Evolutionary conservation across 352 stramenopile genomes (phyloP).

Genomic region (Pythium dissimile): DNA sequence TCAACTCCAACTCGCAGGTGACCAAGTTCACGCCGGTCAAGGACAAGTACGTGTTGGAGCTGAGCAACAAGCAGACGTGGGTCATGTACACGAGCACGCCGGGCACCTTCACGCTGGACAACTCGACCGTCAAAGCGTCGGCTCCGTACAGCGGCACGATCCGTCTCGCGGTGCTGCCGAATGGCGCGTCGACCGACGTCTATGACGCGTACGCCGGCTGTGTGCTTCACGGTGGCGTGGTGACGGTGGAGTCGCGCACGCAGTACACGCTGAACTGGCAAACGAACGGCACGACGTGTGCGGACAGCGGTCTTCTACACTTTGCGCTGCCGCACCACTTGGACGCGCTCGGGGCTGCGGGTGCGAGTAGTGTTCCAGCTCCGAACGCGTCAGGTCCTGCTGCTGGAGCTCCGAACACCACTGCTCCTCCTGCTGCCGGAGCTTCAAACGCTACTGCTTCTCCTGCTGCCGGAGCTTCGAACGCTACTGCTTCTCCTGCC

Average conservation of each 20-base stretch:
- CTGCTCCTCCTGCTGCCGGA: no score
- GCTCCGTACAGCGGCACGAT: slow-evolving; percentile 46
- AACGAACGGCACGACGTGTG: slow-evolving; percentile 41
- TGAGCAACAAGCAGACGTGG: slow-evolving; percentile 74
- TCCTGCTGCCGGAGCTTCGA: no score
- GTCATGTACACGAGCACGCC: slow-evolving; percentile 59
- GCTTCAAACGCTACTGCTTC: no score
- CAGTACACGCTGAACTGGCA: slow-evolving; percentile 62
- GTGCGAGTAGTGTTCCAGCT: slow-evolving; percentile 17
- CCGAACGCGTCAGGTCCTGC: slow-evolving; percentile 18
- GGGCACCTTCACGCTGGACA: slow-evolving; percentile 40
- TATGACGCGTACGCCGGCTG: slow-evolving; percentile 61
- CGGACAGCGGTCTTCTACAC: slow-evolving; percentile 44
- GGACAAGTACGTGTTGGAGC: slow-evolving; percentile 54
- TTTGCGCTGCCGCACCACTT: slow-evolving; percentile 69
- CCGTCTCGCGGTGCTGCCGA: slow-evolving; percentile 50
- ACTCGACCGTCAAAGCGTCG: slow-evolving; percentile 36
- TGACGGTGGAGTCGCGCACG: slow-evolving; percentile 55
- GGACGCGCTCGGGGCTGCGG: slow-evolving; percentile 27
- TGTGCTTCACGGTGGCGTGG: slow-evolving; percentile 45
- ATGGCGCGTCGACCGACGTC: slow-evolving; percentile 28
- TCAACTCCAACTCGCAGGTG: slow-evolving; percentile 51
- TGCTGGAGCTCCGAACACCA: slow-evolving; percentile 18
- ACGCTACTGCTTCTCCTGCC: no score
- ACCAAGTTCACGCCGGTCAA: slow-evolving; percentile 29